These are phyloP conservation scores for Macadamia integrifolia DNA, from an alignment of 164 flowering plant species.

Conservation along the genomic window DNA sequence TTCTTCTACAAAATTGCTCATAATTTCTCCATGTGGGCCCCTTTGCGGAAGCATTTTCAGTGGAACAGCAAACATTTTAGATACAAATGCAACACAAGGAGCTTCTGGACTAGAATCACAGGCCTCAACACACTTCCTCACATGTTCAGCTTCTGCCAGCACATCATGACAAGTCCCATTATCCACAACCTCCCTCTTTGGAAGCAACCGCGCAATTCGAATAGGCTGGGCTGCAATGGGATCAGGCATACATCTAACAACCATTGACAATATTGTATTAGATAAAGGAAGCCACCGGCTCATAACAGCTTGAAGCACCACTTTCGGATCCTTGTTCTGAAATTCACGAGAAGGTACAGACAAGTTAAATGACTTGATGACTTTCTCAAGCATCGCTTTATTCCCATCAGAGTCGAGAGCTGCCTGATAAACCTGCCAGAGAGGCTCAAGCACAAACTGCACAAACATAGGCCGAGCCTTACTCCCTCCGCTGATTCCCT, in stretches of 20 bases:
- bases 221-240: slow-evolving; percentile 69
- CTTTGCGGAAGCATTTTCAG: slow-evolving; percentile 63
- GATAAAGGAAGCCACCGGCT: slow-evolving; percentile 95
- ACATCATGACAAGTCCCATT: slow-evolving; percentile 27
- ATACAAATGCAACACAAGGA: slow-evolving; percentile 85
- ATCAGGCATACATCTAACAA: slow-evolving; percentile 69
- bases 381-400: slow-evolving; percentile 60
- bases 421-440: slow-evolving; percentile 75
- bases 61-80: slow-evolving; percentile 94
- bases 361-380: slow-evolving; percentile 59
- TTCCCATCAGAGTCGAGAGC: slow-evolving; percentile 61
- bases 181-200: slow-evolving; percentile 46
- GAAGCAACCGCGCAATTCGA: slow-evolving; percentile 64
- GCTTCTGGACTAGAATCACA: slow-evolving; percentile 70
- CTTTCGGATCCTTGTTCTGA: slow-evolving; percentile 75
- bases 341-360: slow-evolving; percentile 69
- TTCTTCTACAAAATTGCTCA: slow-evolving; percentile 37
- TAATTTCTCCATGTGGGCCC: slow-evolving; percentile 46
- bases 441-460: slow-evolving; percentile 80
- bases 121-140: slow-evolving; percentile 65
- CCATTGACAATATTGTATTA: slow-evolving; percentile 77
- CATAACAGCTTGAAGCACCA: slow-evolving; percentile 73
- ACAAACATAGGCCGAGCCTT: slow-evolving; percentile 82
- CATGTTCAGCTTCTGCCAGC: slow-evolving; percentile 62
- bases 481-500: slow-evolving; percentile 41